Evolutionary conservation across 768 basidiomycete species (phyloP), one percentile per base, ranked within the genome.

Genomic region (Boletellus ananiceps): DNA sequence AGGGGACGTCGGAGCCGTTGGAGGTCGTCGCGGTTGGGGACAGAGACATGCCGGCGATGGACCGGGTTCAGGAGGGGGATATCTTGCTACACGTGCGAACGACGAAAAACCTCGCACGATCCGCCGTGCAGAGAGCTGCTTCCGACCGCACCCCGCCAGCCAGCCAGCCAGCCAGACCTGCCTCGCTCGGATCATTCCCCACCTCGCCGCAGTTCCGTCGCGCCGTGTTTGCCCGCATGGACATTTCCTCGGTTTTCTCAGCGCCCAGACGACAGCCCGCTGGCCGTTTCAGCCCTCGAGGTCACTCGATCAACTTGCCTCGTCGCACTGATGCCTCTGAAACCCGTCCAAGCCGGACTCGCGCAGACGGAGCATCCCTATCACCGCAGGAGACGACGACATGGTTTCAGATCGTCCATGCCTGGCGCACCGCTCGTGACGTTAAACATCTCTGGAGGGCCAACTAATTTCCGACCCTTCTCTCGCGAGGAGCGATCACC

Each of bases 21-120:
- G 80, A 78, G 45, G 72, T 64, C 11, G 83, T 78, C 43, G 79
- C 71, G 41, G 79, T 69, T 42, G 84, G 82, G 54, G 83, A 83
- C 65, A 83, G 71, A 49, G 85, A 86, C 85, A 86, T 86, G 46
- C n/a, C 33, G 23, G 23, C 33, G 63, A 54, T 54, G 61, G 51
- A 43, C 42, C 31, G 42, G 43, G 33, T 44, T 44, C 43, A 44
- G 43, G 14, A 12, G 2, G 31, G 12, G 40, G 33, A 29, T 45
- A 52, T 51, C 41, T 52, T 44, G 39, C 27, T 13, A 29, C 55
- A 46, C 59, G 59, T 58, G 59, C 34, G 46, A 47, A 40, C 21
- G 35, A 19, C 29, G 29, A 29, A 18, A 44, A 21, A 33, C 32
- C 15, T 32, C 18, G 7, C 29, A 29, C 29, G 29, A 29, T 29